Percentiles rank a stretch among this genome's conserved stretches.
phyloP scores from a whole-genome alignment of 768 basidiomycete species.

The Rhizopogon vinicolor region DNA sequence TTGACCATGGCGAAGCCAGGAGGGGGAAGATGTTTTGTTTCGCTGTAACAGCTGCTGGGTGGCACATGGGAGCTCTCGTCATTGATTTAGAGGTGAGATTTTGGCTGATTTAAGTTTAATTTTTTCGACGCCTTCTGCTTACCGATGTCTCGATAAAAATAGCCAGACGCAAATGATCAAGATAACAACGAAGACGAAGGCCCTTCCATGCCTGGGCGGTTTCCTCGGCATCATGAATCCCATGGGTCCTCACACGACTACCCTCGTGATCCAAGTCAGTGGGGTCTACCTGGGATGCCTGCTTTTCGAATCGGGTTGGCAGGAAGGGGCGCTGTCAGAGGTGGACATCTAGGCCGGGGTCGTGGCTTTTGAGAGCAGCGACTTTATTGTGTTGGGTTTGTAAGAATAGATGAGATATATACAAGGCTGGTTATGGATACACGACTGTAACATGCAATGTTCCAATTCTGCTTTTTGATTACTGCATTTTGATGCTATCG shows the following conservation, averaged over 20 bases:
- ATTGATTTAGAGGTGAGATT: slow-evolving; percentile 69
- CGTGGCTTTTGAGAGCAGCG: slow-evolving; percentile 8
- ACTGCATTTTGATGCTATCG: not conserved
- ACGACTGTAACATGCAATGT: slow-evolving; percentile 1
- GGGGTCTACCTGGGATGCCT: slow-evolving; percentile 11
- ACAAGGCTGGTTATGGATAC: not conserved
- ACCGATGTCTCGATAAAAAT: slow-evolving; percentile 1
- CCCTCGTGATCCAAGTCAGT: slow-evolving; percentile 8
- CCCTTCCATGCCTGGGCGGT: slow-evolving; percentile 29
- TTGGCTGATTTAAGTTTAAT: not conserved
- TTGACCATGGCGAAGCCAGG: slow-evolving; percentile 52
- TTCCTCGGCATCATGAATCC: slow-evolving; percentile 16
- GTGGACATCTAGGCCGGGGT: slow-evolving; percentile 16
- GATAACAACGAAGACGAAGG: slow-evolving; percentile 31
- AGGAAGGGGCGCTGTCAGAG: slow-evolving; percentile 41
- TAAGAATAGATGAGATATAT: slow-evolving; percentile 6
- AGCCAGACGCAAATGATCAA: slow-evolving; percentile 28
- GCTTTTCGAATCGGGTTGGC: slow-evolving; percentile 57
- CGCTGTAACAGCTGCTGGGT: slow-evolving; percentile 76
- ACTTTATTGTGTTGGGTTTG: not conserved
- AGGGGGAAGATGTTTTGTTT: slow-evolving; percentile 70
- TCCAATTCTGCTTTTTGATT: slow-evolving; percentile 11
- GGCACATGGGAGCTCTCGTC: slow-evolving; percentile 89
- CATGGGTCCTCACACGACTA: slow-evolving; percentile 8
- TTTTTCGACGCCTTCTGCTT: not conserved